Evolutionary conservation across 2,329 filamentous ascomycete species (phyloP).

Genomic region (Aschersonia sp.): DNA sequence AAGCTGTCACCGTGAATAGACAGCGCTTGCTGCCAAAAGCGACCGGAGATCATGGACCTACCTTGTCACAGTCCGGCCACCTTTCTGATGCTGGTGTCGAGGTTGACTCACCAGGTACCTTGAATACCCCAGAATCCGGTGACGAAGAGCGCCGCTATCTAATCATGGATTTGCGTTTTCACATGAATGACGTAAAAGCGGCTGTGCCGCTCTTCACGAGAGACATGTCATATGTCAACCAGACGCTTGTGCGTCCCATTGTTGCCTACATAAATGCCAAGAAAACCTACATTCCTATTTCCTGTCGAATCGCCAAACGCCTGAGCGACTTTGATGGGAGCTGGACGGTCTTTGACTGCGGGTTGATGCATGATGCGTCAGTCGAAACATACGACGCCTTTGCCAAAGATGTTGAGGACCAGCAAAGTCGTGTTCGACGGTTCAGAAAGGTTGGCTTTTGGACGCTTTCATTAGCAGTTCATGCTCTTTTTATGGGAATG

Average conservation of each 20-base stretch:
- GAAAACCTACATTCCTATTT: conserved; percentile 88
- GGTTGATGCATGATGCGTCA: conserved; percentile 83
- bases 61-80: conserved; percentile 16
- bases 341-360: conserved; percentile 90
- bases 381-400: conserved; percentile 93
- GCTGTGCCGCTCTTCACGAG: conserved; percentile 84
- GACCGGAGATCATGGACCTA: conserved; percentile 11
- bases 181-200: conserved; percentile 88
- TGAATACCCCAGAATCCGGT: conserved; percentile 5
- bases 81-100: conserved; percentile 14
- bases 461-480: conserved; percentile 83
- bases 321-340: conserved; percentile 82
- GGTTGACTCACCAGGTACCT: conserved; percentile 2
- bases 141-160: conserved; percentile 62
- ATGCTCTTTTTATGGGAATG: conserved; percentile 89
- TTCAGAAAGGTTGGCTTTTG: conserved; percentile 95
- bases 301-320: conserved; percentile 85
- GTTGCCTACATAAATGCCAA: conserved; percentile 97
- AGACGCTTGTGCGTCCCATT: conserved; percentile 85
- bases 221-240: conserved; percentile 90
- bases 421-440: conserved; percentile 69
- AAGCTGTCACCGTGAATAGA: conserved; percentile 69
- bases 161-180: conserved; percentile 87
- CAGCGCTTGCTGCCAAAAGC: conserved; percentile 44
- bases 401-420: conserved; percentile 77